Evolutionary conservation across 139 green algal genomes (phyloP).

Genomic region (Dunaliella primolecta): DNA sequence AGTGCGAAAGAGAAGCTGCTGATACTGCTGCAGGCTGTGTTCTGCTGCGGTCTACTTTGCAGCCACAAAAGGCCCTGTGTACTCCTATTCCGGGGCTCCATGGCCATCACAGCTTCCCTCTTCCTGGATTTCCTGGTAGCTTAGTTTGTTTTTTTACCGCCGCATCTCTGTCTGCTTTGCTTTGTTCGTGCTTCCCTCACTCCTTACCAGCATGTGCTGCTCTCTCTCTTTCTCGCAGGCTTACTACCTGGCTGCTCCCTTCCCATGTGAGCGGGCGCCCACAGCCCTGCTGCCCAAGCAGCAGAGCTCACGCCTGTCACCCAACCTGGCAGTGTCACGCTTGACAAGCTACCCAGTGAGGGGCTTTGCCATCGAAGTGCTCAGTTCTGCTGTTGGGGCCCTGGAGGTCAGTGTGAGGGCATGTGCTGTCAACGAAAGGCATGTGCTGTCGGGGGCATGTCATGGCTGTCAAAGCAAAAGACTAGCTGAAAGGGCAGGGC

Average conservation of each 20-base stretch:
- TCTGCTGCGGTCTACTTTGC: conserved; percentile 16
- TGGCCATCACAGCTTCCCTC: conserved; percentile 16
- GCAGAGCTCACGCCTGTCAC: neutral
- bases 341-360: neutral
- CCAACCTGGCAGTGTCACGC: neutral
- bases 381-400: neutral
- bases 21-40: neutral
- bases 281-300: conserved; percentile 43
- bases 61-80: no score
- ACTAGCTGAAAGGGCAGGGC: no score
- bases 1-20: conserved; percentile 3
- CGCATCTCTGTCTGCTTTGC: neutral
- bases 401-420: neutral
- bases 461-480: no score
- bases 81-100: neutral
- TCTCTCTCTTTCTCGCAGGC: no score
- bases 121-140: neutral
- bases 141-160: neutral
- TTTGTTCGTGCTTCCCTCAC: no score
- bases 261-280: conserved; percentile 84
- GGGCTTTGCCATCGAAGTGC: conserved; percentile 7
- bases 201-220: no score
- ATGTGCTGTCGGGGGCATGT: no score
- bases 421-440: no score
- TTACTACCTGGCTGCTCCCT: conserved; percentile 79